These are phyloP conservation scores for Fusarium odoratissimum DNA, from an alignment of 2,329 filamentous ascomycete species.

Conservation along the genomic window DNA sequence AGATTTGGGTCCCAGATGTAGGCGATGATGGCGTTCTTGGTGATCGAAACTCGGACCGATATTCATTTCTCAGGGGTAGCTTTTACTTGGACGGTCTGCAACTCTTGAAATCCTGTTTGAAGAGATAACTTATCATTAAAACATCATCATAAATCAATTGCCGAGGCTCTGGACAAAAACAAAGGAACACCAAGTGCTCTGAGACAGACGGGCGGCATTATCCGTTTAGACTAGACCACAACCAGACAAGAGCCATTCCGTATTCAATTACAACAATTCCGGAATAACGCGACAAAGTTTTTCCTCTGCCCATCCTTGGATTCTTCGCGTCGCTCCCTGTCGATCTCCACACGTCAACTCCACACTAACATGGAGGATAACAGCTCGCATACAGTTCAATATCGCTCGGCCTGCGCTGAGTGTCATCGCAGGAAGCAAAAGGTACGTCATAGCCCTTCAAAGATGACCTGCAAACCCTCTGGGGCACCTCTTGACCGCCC, in stretches of 20 bases:
- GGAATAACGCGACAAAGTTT: slow-evolving; percentile 36
- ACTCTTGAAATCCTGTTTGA: not conserved
- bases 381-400: slow-evolving; percentile 55
- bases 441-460: slow-evolving; percentile 35
- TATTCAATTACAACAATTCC: not conserved
- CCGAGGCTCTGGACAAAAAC: not conserved
- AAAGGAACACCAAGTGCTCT: not conserved
- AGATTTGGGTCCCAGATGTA: not conserved
- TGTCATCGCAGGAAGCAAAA: slow-evolving; percentile 56
- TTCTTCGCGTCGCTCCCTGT: slow-evolving; percentile 35
- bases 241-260: not conserved
- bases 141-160: not conserved
- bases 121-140: too few species aligned
- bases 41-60: not conserved
- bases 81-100: not conserved
- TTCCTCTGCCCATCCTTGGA: slow-evolving; percentile 26
- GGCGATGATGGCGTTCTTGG: not conserved
- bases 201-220: slow-evolving; percentile 12
- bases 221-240: slow-evolving; percentile 6
- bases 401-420: slow-evolving; percentile 56
- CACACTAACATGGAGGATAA: slow-evolving; percentile 50
- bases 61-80: not conserved
- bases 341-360: slow-evolving; percentile 42
- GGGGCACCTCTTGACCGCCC: not conserved
- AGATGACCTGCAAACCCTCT: not conserved